phyloP scores from a whole-genome alignment of 192 early-diverging fungal genomes.

The Coemansia sp. region DNA sequence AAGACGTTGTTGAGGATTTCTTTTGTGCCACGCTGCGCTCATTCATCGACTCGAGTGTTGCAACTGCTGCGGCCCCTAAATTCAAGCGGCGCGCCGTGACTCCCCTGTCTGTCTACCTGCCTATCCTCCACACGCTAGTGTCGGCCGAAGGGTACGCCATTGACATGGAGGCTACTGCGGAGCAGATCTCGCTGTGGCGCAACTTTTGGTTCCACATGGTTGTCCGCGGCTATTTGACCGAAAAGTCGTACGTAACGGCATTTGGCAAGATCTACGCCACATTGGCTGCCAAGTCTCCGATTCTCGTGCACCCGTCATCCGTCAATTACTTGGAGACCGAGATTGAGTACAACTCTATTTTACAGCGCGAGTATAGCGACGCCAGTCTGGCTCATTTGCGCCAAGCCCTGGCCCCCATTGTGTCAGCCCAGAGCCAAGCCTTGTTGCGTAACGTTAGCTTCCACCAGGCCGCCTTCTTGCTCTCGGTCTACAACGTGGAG shows the following conservation, averaged over 20 bases:
- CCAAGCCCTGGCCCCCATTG: conserved; percentile 42
- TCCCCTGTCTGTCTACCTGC: conserved; percentile 58
- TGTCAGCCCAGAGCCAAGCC: conserved; percentile 60
- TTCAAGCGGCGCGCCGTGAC: conserved; percentile 20
- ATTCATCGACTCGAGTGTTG: conserved; percentile 46
- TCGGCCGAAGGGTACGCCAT: conserved; percentile 62
- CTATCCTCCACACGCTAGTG: conserved; percentile 64
- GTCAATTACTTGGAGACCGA: conserved; percentile 85
- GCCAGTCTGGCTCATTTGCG: conserved; percentile 54
- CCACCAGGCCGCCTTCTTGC: conserved; percentile 76
- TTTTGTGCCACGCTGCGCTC: conserved; percentile 34
- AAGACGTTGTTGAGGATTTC: conserved; percentile 31
- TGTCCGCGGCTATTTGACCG: conserved; percentile 72
- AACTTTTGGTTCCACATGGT: conserved; percentile 93
- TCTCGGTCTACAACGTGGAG: conserved; percentile 86
- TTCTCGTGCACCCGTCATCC: conserved; percentile 71
- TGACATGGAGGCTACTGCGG: conserved; percentile 61
- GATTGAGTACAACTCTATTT: conserved; percentile 82
- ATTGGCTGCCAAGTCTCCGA: conserved; percentile 86
- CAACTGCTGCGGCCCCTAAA: conserved; percentile 13
- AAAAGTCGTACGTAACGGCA: conserved; percentile 73
- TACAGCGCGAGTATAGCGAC: conserved; percentile 59
- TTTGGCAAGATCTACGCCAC: conserved; percentile 69
- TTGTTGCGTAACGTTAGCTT: conserved; percentile 70
- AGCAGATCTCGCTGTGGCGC: conserved; percentile 74